phyloP scores from a whole-genome alignment of 176 grass and related monocot genomes.

The Oryza officinalis region DNA sequence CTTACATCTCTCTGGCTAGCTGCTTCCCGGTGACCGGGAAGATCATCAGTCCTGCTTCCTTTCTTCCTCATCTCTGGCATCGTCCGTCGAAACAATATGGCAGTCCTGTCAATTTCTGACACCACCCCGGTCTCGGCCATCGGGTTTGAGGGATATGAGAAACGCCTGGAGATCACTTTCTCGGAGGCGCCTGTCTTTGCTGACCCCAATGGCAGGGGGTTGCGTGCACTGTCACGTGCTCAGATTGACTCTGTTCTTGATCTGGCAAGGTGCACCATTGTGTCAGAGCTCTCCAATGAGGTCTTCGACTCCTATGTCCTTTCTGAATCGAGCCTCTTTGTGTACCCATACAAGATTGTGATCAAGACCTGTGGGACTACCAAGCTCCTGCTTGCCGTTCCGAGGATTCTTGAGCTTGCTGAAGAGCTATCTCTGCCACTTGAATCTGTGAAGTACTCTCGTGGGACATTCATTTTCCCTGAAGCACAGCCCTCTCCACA shows the following conservation, averaged over 20 bases:
- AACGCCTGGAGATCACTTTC: constrained; percentile 67
- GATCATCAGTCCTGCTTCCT: neutral
- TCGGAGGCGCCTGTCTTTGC: constrained; percentile 54
- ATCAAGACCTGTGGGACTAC: constrained; percentile 77
- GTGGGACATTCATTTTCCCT: constrained; percentile 57
- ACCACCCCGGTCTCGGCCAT: constrained; percentile 38
- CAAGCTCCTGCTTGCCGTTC: constrained; percentile 50
- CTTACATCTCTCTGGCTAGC: constrained; percentile 42
- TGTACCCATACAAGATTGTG: constrained; percentile 60
- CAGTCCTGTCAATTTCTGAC: constrained; percentile 17
- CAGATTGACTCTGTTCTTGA: constrained; percentile 65
- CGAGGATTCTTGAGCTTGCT: constrained; percentile 57
- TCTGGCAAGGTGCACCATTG: constrained; percentile 60
- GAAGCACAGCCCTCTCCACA: constrained; percentile 56
- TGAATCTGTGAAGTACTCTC: constrained; percentile 55
- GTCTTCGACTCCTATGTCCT: constrained; percentile 59
- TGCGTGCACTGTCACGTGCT: constrained; percentile 45
- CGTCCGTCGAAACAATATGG: constrained; percentile 47
- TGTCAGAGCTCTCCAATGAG: constrained; percentile 53
- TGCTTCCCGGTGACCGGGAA: constrained; percentile 39
- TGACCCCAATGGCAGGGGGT: constrained; percentile 53
- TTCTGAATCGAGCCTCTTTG: constrained; percentile 65
- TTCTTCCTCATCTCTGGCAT: neutral
- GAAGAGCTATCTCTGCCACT: constrained; percentile 33
- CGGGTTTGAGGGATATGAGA: constrained; percentile 73